Base-by-base conservation (phyloP, 1,284 basidiomycete species). In the Pseudozyma tsukubaensis region DNA sequence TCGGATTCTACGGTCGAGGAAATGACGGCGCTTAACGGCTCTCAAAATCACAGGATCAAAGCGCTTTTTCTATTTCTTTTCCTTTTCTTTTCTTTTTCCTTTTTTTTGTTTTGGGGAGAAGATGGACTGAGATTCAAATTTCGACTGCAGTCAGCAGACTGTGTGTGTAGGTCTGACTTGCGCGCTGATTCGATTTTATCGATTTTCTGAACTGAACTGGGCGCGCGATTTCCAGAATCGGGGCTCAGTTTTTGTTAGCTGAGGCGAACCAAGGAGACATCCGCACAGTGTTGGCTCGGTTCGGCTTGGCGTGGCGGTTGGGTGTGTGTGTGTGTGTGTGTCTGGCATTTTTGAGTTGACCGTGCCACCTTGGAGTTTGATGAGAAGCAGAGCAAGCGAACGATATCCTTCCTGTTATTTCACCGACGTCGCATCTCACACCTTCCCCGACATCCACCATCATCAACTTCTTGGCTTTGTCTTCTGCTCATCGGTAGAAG, bases 401-500 rank as follows among this genome's bases (percentile, higher is more conserved):
- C 40, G 39, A 19, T 40, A 61, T 49, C 51, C 44, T 37, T 55
- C 36, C 29, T 16, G 40, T 24, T 40, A 59, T 56, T 59, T 70
- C 44, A 44, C 57, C 67, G 60, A 52, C 61, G 35, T 32, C 14
- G 32, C 47, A 8, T 16, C 47, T 14, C 21, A 24, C 14, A 44
- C 36, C 52, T 50, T n/a, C 5, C n/a, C 32, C 14, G n/a, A 11
- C n/a, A 10, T 34, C 40, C 29, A 35, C 53, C 49, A 53, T 45
- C 50, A 51, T 54, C 55, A 43, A 37, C 42, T 32, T 36, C 14
- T 16, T 37, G 19, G 35, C n/a, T 24, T 29, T 43, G 24, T 59
- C 53, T 59, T 47, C 40, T 40, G 61, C 47, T 36, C 16, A 37
- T 42, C 44, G 52, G 44, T 61, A 43, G 58, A 58, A 65, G 62